Evolutionary conservation across 2,329 filamentous ascomycete species (phyloP).

Genomic region (Exserohilum rostratum): DNA sequence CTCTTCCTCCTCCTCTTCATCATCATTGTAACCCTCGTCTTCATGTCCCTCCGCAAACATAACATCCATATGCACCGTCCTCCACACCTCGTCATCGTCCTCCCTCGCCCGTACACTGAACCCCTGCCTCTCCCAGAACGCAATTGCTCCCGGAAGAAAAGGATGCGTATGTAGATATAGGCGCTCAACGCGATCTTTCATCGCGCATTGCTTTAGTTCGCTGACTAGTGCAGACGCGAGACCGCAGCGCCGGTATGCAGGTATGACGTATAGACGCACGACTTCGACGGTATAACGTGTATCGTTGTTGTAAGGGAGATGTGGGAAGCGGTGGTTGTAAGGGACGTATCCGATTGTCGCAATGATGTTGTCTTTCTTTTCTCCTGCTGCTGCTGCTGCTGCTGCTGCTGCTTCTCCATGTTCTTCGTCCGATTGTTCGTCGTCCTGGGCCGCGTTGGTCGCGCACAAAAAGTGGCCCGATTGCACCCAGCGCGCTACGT

Average conservation of each 20-base stretch:
- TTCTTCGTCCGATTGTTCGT: neutral
- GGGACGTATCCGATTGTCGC: neutral
- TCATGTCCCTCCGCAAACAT: neutral
- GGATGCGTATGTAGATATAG: slow-evolving; percentile 28
- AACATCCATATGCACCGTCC: slow-evolving; percentile 2
- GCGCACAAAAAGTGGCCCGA: slow-evolving; percentile 5
- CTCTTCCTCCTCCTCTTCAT: no score
- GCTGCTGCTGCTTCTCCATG: neutral
- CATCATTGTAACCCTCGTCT: no score
- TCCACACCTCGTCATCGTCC: slow-evolving; percentile 17
- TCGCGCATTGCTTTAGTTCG: neutral
- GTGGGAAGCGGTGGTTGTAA: neutral
- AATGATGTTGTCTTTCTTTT: neutral
- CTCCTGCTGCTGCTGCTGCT: no score
- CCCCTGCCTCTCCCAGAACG: slow-evolving; percentile 25
- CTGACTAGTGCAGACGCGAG: neutral
- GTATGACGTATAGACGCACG: neutral
- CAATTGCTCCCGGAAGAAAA: slow-evolving; percentile 21
- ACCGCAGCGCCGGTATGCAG: neutral
- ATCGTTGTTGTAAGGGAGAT: neutral
- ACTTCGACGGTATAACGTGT: neutral
- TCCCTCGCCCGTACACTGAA: slow-evolving; percentile 14
- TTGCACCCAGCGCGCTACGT: slow-evolving; percentile 2
- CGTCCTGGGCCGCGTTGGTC: neutral
- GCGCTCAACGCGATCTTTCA: slow-evolving; percentile 2